These are phyloP conservation scores for Hevea brasiliensis DNA, from an alignment of 345 rosid genomes.

Conservation along the genomic window DNA sequence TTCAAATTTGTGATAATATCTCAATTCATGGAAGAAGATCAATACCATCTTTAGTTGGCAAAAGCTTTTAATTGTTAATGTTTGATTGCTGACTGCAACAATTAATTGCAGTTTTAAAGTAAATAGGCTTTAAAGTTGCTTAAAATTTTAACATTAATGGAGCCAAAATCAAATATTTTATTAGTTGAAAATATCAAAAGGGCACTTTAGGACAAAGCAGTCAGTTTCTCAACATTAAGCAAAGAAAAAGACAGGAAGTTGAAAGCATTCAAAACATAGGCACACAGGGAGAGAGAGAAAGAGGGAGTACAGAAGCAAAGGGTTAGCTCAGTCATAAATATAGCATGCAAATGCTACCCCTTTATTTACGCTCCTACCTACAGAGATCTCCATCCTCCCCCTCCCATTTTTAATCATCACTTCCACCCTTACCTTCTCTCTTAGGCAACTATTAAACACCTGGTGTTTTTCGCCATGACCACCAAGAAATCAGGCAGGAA, in stretches of 20 bases:
- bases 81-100: no score
- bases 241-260: slow-evolving; percentile 23
- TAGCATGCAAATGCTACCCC: slow-evolving; percentile 16
- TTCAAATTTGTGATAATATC: no score
- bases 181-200: background rate
- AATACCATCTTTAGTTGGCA: no score
- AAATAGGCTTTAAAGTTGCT: no score
- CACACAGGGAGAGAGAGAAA: background rate
- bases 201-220: background rate
- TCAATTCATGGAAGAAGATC: no score
- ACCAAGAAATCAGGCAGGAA: slow-evolving; percentile 20
- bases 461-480: background rate
- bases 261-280: slow-evolving; percentile 26
- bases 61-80: no score
- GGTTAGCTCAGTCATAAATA: slow-evolving; percentile 41
- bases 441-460: background rate
- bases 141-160: background rate
- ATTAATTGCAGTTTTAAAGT: no score
- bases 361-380: background rate
- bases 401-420: background rate
- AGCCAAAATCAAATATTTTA: background rate
- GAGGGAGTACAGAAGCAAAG: background rate
- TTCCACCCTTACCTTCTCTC: background rate
- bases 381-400: background rate
- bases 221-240: slow-evolving; percentile 17